Evolutionary conservation across 2,329 filamentous ascomycete genomes (phyloP), one percentile per base, ranked within the genome.

Genomic region (Penicillium sp.): DNA sequence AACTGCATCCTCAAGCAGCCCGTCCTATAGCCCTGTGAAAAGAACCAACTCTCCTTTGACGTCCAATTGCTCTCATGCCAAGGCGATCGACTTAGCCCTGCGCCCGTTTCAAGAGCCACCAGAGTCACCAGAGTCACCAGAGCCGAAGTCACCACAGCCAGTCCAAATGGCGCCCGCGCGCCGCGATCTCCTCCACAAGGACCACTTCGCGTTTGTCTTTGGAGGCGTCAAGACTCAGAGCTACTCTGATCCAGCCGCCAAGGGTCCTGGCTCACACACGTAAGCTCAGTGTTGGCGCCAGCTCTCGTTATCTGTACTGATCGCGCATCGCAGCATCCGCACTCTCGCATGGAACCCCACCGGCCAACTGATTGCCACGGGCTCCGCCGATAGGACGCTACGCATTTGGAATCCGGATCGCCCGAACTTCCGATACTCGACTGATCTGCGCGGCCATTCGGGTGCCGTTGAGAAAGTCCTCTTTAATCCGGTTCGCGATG

Each of bases 311-410:
- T 18, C 45, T 36, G 8, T 38, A 40, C 53, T 64, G 40, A 62
- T 39, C 31, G 27, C 22, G 38, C 22, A 27, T 18, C 31, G 53
- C 50, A 91, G 88, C 59, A 81, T 95, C 53, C 86, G 89, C 39
- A 88, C 88, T 1, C 87, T 97, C 61, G 87, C 89, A 38, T 97
- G 93, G 93, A 96, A 93, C 61, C 90, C 92, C 0, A 79, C 90
- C 0, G 92, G 93, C 32, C 88, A 85, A 8, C 79, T 94, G 55
- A 86, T 97, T 56, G 93, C 93, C 0, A 95, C 92, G 0, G 92
- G 91, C 2, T 89, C 90, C 3, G 90, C 93, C 8, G 89, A 97
- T 74, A 92, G 93, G 49, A 87, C 87, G 0, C 80, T 99, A 42
- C 88, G 92, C n/a, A 86, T 99, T 61, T 99, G 94, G 93, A 96